These are phyloP conservation scores for Fusarium sp. DNA, from an alignment of 2,329 filamentous ascomycete genomes.

Conservation along the genomic window DNA sequence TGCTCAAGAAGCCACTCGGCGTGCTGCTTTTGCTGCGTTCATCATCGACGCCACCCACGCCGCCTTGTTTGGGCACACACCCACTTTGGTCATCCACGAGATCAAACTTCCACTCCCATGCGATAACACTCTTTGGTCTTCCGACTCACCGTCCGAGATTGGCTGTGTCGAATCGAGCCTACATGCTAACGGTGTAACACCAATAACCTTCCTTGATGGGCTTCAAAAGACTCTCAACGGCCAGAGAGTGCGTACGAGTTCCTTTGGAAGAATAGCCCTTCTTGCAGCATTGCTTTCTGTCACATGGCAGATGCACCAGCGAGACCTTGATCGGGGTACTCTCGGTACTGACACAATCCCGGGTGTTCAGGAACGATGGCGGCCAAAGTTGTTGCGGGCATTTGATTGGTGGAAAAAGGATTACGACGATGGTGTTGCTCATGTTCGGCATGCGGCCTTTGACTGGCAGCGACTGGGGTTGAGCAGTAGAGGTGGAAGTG, in stretches of 20 bases:
- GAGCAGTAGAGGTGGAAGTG: conserved; percentile 43
- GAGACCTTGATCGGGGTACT: conserved; percentile 43
- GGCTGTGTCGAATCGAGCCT: conserved; percentile 47
- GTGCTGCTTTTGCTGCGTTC: conserved; percentile 45
- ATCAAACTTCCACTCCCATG: conserved; percentile 47
- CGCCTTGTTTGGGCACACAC: conserved; percentile 46
- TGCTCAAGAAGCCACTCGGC: conserved; percentile 45
- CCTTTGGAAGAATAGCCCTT: conserved; percentile 44
- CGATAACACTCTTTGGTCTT: conserved; percentile 47
- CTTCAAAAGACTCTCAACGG: conserved; percentile 44
- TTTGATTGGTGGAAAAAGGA: conserved; percentile 49
- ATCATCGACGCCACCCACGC: conserved; percentile 47
- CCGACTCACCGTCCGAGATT: conserved; percentile 46
- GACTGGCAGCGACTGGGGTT: conserved; percentile 45
- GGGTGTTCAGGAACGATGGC: conserved; percentile 45
- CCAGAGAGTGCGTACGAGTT: conserved; percentile 44
- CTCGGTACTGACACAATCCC: conserved; percentile 43
- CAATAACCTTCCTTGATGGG: conserved; percentile 45
- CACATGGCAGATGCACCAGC: conserved; percentile 47
- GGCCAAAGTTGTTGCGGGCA: conserved; percentile 42
- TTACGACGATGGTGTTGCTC: conserved; percentile 45
- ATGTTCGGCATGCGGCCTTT: conserved; percentile 45
- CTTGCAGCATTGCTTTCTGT: conserved; percentile 43
- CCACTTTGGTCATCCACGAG: conserved; percentile 46
- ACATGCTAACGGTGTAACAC: conserved; percentile 45